A percentile compares a stretch with the other conserved stretches of the same genome.
Conservation (phyloP, 2,329 filamentous ascomycete species). For the Sporothrix brasiliensis region DNA sequence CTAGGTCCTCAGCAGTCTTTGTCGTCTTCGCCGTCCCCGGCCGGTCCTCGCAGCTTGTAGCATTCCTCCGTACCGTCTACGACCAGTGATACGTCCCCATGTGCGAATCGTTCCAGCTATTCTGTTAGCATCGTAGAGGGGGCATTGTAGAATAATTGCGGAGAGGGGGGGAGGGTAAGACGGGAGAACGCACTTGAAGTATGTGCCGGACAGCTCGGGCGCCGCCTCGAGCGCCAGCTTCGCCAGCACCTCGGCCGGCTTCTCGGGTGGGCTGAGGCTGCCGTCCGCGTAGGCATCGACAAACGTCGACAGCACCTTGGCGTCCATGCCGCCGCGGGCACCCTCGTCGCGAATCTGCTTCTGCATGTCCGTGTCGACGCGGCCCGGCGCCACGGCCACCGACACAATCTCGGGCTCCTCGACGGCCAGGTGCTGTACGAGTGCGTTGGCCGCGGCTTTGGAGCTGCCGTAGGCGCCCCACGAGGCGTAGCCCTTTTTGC, state of each 20-base stretch:
- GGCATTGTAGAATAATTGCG: background rate
- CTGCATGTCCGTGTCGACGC: conserved; percentile 91
- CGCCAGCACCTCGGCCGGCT: conserved; percentile 84
- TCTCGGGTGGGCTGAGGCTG: conserved; percentile 75
- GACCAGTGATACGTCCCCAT: conserved; percentile 50
- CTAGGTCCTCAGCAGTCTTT: background rate
- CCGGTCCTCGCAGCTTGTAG: background rate
- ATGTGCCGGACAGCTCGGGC: conserved; percentile 72
- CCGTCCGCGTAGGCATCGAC: conserved; percentile 69
- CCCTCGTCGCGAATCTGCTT: conserved; percentile 68
- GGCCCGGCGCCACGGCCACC: conserved; percentile 74
- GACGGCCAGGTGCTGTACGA: conserved; percentile 69
- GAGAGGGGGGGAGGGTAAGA: too few relatives aligned
- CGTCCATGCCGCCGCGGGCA: conserved; percentile 54
- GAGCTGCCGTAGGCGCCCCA: conserved; percentile 83
- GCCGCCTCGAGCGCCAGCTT: conserved; percentile 69
- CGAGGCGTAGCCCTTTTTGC: conserved; percentile 64
- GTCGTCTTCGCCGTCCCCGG: background rate
- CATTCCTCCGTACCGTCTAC: background rate
- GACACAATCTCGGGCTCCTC: conserved; percentile 79
- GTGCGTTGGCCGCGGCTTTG: conserved; percentile 82
- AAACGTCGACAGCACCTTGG: conserved; percentile 67
- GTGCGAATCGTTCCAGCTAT: conserved; percentile 57
- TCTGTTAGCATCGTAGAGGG: conserved; percentile 1
- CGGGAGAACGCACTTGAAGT: conserved; percentile 62